Percentiles rank a stretch among this genome's conserved stretches.
Evolutionary conservation across 1,139 yeast genomes (phyloP).

Genomic region (Scheffersomyces illinoinensis): DNA sequence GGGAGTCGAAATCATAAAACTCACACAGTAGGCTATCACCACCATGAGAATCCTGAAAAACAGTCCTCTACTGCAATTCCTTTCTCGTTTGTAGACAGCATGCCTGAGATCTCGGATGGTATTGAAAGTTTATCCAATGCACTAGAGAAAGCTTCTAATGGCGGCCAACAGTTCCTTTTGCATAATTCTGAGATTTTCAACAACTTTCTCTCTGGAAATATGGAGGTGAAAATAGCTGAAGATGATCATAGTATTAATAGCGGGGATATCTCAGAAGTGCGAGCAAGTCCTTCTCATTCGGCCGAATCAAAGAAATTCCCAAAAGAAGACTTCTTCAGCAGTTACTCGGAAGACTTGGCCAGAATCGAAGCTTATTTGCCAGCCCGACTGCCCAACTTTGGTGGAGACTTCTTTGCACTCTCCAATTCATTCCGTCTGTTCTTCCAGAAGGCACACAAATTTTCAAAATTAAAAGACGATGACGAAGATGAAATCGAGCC

Average conservation of each 20-base stretch:
- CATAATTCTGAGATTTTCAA: conserved; percentile 32
- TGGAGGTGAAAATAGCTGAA: conserved; percentile 1
- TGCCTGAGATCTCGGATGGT: conserved; percentile 23
- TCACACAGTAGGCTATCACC: neutral
- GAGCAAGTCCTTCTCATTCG: neutral
- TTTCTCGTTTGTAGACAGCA: conserved; percentile 5
- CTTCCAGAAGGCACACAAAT: neutral
- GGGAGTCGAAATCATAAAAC: neutral
- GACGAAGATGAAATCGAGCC: conserved; percentile 11
- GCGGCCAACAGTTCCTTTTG: conserved; percentile 26
- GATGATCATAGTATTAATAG: neutral
- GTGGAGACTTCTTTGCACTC: conserved; percentile 10
- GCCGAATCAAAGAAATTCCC: neutral
- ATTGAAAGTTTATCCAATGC: conserved; percentile 30
- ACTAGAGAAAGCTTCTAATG: conserved; percentile 28
- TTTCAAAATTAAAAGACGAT: conserved; percentile 1
- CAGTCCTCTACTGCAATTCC: conserved; percentile 1
- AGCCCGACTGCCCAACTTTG: conserved; percentile 9
- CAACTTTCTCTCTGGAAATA: conserved; percentile 17
- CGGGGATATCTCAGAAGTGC: neutral
- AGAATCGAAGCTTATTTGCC: conserved; percentile 14
- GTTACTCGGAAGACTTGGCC: conserved; percentile 19
- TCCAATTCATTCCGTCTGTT: conserved; percentile 3
- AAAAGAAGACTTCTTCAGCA: conserved; percentile 3
- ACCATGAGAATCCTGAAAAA: neutral